Evolutionary conservation across 257 asterid species (phyloP).

Genomic region (Solanum commersonii): DNA sequence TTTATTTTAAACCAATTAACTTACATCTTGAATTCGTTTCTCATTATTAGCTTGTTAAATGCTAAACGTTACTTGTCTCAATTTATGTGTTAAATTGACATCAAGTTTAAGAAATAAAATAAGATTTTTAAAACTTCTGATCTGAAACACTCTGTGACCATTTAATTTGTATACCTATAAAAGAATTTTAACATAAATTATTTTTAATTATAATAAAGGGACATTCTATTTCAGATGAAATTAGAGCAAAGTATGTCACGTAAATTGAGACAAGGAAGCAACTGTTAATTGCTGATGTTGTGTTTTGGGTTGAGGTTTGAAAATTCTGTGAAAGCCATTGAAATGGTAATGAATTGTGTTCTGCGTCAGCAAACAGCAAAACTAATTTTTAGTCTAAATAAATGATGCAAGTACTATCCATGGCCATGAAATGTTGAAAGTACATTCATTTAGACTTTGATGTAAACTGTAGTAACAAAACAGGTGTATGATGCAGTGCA

Average conservation of each 20-base stretch:
- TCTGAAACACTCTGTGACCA: background rate
- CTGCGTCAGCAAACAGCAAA: background rate
- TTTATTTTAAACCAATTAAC: background rate
- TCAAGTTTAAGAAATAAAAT: background rate
- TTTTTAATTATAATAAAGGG: background rate
- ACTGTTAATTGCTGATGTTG: background rate
- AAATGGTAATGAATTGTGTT: background rate
- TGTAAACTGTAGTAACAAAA: background rate
- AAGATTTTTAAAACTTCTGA: background rate
- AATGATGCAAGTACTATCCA: background rate
- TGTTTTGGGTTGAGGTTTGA: background rate
- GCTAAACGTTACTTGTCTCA: background rate
- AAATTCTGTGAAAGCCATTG: background rate
- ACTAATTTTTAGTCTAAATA: background rate
- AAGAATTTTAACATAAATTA: background rate
- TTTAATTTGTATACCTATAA: background rate
- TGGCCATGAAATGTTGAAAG: background rate
- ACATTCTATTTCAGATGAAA: background rate
- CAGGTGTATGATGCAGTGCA: background rate
- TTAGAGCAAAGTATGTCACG: background rate
- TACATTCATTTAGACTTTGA: background rate
- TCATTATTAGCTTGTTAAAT: background rate
- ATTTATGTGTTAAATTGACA: background rate
- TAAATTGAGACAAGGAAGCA: background rate
- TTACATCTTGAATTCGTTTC: background rate